Conservation (phyloP, 2,329 filamentous ascomycete genomes). For the Ilyonectria destructans region DNA sequence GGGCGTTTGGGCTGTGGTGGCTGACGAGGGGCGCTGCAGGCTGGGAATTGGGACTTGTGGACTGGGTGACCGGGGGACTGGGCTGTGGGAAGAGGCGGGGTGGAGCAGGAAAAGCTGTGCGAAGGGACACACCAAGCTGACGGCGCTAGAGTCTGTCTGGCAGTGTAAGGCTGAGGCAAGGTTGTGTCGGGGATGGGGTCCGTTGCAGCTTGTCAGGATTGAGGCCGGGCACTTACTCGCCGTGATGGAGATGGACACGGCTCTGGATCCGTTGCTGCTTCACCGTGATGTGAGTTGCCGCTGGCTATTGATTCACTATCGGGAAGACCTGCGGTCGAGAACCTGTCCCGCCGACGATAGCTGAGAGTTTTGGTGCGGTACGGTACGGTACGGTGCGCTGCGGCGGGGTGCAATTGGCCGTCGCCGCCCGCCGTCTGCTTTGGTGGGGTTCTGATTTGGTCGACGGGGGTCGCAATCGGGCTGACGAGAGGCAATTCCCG, state of each 20-base stretch:
- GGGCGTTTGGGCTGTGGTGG: constrained; percentile 41
- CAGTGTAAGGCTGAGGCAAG: constrained; percentile 47
- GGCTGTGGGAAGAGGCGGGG: constrained; percentile 33
- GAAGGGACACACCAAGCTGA: constrained; percentile 39
- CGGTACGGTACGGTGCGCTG: constrained; percentile 16
- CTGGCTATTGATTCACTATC: not conserved
- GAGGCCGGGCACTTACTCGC: constrained; percentile 7
- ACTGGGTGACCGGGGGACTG: constrained; percentile 23
- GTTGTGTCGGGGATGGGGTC: constrained; percentile 20
- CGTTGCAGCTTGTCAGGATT: constrained; percentile 23
- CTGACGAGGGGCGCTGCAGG: constrained; percentile 39
- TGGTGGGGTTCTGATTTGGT: constrained; percentile 5
- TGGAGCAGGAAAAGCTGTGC: constrained; percentile 22
- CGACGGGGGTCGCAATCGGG: not conserved
- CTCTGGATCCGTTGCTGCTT: not conserved
- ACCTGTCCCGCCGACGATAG: not conserved
- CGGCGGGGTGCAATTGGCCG: constrained; percentile 10
- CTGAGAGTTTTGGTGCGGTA: constrained; percentile 9
- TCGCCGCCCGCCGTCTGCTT: not conserved
- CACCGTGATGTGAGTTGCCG: not conserved
- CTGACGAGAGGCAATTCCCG: constrained; percentile 4
- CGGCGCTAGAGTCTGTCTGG: constrained; percentile 43
- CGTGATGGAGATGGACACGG: not conserved
- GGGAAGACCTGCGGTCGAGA: not conserved
- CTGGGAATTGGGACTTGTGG: constrained; percentile 27